phyloP scores from a whole-genome alignment of 306 rosid species.

The Cucumis melo region DNA sequence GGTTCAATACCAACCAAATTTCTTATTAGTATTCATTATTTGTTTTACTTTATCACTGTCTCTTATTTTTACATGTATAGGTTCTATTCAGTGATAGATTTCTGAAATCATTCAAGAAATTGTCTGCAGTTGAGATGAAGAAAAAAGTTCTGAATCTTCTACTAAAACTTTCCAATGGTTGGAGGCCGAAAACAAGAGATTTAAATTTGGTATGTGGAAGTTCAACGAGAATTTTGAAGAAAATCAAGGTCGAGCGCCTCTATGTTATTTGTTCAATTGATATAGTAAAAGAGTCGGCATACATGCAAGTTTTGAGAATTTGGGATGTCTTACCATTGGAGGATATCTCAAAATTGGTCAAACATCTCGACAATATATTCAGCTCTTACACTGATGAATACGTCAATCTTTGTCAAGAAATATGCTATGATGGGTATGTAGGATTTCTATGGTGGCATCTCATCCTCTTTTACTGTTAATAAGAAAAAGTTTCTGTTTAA shows the following conservation, averaged over 20 bases:
- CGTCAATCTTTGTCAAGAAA: conserved; percentile 38
- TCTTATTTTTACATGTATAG: conserved; percentile 13
- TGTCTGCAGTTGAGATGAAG: conserved; percentile 19
- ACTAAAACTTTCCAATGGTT: conserved; percentile 47
- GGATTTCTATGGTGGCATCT: background rate
- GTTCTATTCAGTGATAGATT: conserved; percentile 58
- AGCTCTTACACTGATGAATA: conserved; percentile 40
- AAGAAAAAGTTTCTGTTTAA: background rate
- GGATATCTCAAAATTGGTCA: conserved; percentile 39
- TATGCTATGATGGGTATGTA: conserved; percentile 38
- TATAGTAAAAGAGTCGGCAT: conserved; percentile 25
- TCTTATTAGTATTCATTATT: background rate
- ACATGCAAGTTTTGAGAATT: conserved; percentile 47
- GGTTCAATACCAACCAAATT: conserved; percentile 19
- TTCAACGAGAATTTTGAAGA: conserved; percentile 35
- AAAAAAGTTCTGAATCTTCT: conserved; percentile 36
- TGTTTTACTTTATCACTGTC: background rate
- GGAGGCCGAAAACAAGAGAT: conserved; percentile 51
- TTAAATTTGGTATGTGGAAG: conserved; percentile 23
- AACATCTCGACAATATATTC: conserved; percentile 43
- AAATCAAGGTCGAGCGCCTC: conserved; percentile 41
- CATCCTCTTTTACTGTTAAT: background rate
- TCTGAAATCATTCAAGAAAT: conserved; percentile 48
- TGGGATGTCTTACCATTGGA: conserved; percentile 57
- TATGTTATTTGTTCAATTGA: conserved; percentile 45